Percentiles rank a stretch among this genome's conserved stretches.
Evolutionary conservation across 768 basidiomycete genomes (phyloP).

Genomic region (Mrakia blollopis): DNA sequence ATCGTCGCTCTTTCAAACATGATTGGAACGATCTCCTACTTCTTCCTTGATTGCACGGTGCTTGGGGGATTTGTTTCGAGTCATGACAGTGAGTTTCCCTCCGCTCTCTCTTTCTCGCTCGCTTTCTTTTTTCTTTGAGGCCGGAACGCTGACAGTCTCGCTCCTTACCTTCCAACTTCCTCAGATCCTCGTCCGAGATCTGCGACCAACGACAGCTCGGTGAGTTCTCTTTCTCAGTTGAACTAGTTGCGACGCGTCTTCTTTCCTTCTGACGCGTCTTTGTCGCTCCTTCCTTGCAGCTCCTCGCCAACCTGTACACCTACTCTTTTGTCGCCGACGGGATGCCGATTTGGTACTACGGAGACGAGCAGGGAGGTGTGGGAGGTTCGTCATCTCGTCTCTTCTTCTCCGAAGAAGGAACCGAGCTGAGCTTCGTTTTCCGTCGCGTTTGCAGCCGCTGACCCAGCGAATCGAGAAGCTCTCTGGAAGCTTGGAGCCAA

Average conservation of each 20-base stretch:
- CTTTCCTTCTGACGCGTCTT: too few species aligned
- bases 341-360: conserved; percentile 23
- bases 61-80: conserved; percentile 41
- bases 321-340: background rate
- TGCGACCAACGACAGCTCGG: background rate
- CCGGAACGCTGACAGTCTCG: too few species aligned
- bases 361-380: conserved; percentile 17
- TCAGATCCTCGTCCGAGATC: background rate
- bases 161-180: too few species aligned
- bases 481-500: conserved; percentile 14
- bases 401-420: background rate
- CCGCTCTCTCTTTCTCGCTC: background rate
- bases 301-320: background rate
- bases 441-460: background rate
- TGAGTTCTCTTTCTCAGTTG: background rate
- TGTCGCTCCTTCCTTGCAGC: background rate
- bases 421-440: background rate
- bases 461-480: conserved; percentile 26
- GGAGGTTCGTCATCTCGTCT: background rate
- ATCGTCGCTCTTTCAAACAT: conserved; percentile 39
- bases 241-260: background rate
- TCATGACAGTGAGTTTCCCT: conserved; percentile 7
- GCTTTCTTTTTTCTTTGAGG: background rate
- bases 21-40: conserved; percentile 36
- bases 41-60: conserved; percentile 42